phyloP scores from a whole-genome alignment of 2,329 filamentous ascomycete genomes.

The Bretziella fagacearum region DNA sequence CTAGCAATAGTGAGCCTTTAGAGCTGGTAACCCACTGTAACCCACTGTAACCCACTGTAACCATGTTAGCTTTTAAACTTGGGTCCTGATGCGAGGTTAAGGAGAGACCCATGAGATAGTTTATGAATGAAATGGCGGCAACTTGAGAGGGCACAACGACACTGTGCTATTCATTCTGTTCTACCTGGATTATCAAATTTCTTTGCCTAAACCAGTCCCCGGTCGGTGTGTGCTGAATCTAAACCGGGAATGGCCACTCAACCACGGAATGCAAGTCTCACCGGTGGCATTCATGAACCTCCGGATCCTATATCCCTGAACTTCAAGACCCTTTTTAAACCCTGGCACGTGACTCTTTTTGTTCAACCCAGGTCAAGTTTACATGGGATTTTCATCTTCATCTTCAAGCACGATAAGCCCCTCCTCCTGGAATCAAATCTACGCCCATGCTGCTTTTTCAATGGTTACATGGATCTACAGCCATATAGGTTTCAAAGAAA shows the following conservation, averaged over 20 bases:
- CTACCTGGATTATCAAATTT: no score
- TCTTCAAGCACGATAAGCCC: background rate
- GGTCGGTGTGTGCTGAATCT: background rate
- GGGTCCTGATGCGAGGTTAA: no score
- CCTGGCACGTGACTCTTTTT: background rate
- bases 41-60: background rate
- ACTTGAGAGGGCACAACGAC: background rate
- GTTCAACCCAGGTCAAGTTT: no score
- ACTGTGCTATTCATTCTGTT: no score
- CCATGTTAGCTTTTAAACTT: no score
- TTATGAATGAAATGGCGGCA: background rate
- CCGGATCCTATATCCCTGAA: background rate
- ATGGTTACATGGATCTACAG: conserved; percentile 8
- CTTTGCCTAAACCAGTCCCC: no score
- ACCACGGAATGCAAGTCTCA: no score
- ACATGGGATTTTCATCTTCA: no score
- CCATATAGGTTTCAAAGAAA: background rate
- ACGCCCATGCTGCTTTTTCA: background rate
- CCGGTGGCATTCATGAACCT: background rate
- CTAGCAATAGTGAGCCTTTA: background rate
- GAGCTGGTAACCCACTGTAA: background rate
- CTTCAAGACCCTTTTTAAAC: background rate
- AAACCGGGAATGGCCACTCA: no score
- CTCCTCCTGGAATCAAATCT: conserved; percentile 5
- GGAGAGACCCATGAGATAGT: background rate